Evolutionary conservation across 148 eudicot species (phyloP).

Genomic region (Cornus suecica): DNA sequence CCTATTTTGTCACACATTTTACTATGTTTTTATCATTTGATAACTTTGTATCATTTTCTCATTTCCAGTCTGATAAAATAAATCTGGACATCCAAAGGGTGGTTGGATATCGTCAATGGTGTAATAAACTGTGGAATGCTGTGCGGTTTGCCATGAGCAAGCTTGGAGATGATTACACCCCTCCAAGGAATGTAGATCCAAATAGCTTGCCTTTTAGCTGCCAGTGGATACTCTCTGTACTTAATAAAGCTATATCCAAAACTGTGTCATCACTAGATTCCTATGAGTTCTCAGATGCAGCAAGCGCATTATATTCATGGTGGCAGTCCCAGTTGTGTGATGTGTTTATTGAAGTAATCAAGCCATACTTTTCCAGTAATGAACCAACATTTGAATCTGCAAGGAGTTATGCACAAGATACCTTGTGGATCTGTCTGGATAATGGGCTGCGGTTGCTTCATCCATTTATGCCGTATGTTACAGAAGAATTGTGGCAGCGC

Average conservation of each 20-base stretch:
- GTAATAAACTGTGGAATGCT: slow-evolving; percentile 97
- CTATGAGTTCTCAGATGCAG: slow-evolving; percentile 82
- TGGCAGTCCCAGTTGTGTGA: slow-evolving; percentile 95
- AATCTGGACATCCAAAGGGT: slow-evolving; percentile 90
- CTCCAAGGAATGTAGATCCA: slow-evolving; percentile 55
- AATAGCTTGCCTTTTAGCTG: slow-evolving; percentile 73
- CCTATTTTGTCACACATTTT: background rate
- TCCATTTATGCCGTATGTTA: slow-evolving; percentile 93
- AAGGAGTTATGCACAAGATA: slow-evolving; percentile 64
- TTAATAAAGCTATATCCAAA: slow-evolving; percentile 74
- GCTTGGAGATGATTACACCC: slow-evolving; percentile 72
- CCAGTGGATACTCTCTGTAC: slow-evolving; percentile 84
- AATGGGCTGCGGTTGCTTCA: slow-evolving; percentile 84
- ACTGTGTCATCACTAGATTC: slow-evolving; percentile 68
- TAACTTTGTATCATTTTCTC: slow-evolving; percentile 13
- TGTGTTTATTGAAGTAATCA: slow-evolving; percentile 81
- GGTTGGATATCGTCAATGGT: slow-evolving; percentile 95
- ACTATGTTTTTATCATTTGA: background rate
- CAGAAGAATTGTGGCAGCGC: slow-evolving; percentile 97
- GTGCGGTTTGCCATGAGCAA: slow-evolving; percentile 86
- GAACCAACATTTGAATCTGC: slow-evolving; percentile 45
- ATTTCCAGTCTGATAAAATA: slow-evolving; percentile 81
- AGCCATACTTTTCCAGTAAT: slow-evolving; percentile 62
- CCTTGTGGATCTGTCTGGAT: slow-evolving; percentile 86
- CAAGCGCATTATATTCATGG: slow-evolving; percentile 86